These are phyloP conservation scores for Neofusicoccum sp. DNA, from an alignment of 2,329 filamentous ascomycete genomes.

Conservation along the genomic window DNA sequence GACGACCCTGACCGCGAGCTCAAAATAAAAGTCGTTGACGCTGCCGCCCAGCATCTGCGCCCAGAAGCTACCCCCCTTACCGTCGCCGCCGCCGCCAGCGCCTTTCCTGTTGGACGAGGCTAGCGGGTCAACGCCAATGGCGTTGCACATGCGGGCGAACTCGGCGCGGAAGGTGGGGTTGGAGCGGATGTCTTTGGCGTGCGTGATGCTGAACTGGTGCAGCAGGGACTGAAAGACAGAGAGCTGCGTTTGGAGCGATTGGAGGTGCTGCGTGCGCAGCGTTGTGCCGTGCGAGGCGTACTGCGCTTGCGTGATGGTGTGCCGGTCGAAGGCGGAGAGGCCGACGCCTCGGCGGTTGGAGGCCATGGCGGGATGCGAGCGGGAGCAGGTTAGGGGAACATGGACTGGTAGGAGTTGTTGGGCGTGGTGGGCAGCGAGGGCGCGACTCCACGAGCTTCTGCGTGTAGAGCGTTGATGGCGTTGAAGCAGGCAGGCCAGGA, in stretches of 20 bases:
- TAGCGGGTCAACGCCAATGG: slow-evolving; percentile 93
- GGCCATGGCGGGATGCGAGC: slow-evolving; percentile 31
- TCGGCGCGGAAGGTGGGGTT: slow-evolving; percentile 94
- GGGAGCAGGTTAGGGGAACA: background rate
- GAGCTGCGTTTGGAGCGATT: slow-evolving; percentile 88
- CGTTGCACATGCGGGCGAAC: slow-evolving; percentile 97
- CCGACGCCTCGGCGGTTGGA: slow-evolving; percentile 74
- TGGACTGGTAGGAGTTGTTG: background rate
- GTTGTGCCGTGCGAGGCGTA: slow-evolving; percentile 88
- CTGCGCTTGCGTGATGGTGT: slow-evolving; percentile 77
- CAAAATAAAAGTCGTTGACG: slow-evolving; percentile 98
- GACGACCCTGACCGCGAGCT: slow-evolving; percentile 92
- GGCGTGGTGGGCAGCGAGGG: background rate
- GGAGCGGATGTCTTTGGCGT: slow-evolving; percentile 93
- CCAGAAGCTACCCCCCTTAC: slow-evolving; percentile 68
- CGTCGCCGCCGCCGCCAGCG: slow-evolving; percentile 58
- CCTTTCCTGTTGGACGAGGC: slow-evolving; percentile 51
- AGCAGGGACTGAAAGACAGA: slow-evolving; percentile 94
- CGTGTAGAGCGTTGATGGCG: background rate
- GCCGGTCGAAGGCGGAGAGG: slow-evolving; percentile 85
- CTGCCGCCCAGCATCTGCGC: slow-evolving; percentile 86
- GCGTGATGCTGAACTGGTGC: slow-evolving; percentile 92
- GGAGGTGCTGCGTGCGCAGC: slow-evolving; percentile 81
- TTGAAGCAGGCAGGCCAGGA: background rate
- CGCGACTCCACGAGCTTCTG: no score